These are phyloP conservation scores for Isoetes taiwanensis DNA, from an alignment of 75 land plant genomes.

Conservation along the genomic window DNA sequence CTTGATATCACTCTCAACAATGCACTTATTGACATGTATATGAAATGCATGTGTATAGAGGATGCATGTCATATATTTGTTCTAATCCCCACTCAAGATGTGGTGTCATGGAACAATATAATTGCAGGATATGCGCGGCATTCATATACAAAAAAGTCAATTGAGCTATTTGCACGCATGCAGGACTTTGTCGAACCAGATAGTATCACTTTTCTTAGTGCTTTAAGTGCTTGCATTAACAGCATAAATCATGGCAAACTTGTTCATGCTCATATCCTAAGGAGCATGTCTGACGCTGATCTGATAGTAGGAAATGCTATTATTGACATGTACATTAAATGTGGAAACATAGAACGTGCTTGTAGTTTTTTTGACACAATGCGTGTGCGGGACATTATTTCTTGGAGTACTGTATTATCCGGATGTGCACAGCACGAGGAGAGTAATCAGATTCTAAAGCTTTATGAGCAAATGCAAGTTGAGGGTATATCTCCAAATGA, in stretches of 20 bases:
- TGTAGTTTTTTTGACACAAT: slow-evolving; percentile 9
- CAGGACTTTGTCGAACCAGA: slow-evolving; percentile 16
- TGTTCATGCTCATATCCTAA: slow-evolving; percentile 25
- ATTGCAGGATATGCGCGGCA: slow-evolving; percentile 29
- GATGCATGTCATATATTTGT: slow-evolving; percentile 20
- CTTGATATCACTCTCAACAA: slow-evolving; percentile 17
- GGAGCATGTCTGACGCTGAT: slow-evolving; percentile 15
- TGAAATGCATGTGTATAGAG: slow-evolving; percentile 27
- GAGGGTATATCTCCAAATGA: slow-evolving; percentile 8
- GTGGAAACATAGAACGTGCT: slow-evolving; percentile 6
- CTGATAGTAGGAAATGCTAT: slow-evolving; percentile 16
- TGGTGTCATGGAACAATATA: slow-evolving; percentile 31
- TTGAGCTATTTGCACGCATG: slow-evolving; percentile 30
- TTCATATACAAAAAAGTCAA: slow-evolving; percentile 19
- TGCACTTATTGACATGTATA: slow-evolving; percentile 37
- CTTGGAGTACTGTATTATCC: slow-evolving; percentile 13
- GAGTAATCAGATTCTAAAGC: not conserved
- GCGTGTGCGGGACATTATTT: slow-evolving; percentile 8
- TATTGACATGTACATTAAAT: slow-evolving; percentile 6
- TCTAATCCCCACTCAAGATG: slow-evolving; percentile 6
- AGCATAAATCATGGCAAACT: slow-evolving; percentile 30
- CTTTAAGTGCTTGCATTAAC: slow-evolving; percentile 39
- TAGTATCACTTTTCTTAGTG: slow-evolving; percentile 37
- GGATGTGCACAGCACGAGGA: slow-evolving; percentile 1
- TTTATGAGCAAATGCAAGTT: not conserved